phyloP scores from a whole-genome alignment of 768 basidiomycete species.

The Pholiota molesta region DNA sequence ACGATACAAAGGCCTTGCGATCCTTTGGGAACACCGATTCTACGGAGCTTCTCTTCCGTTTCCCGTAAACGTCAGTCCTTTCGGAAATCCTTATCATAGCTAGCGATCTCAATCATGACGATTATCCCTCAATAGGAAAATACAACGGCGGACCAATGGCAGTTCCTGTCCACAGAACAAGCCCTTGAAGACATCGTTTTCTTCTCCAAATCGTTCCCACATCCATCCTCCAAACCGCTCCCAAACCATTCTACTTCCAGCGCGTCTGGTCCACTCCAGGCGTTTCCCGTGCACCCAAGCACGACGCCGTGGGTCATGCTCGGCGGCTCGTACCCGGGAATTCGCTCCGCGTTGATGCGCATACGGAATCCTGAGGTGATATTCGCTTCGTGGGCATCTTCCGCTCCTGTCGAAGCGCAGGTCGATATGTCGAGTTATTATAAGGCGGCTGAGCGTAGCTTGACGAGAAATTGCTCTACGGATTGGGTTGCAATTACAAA shows the following conservation, averaged over 20 bases:
- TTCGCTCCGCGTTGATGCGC: slow-evolving; percentile 46
- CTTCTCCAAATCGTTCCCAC: slow-evolving; percentile 45
- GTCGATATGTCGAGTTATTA: slow-evolving; percentile 56
- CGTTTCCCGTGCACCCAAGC: slow-evolving; percentile 41
- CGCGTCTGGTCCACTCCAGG: slow-evolving; percentile 4
- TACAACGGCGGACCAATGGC: slow-evolving; percentile 49
- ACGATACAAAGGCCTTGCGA: slow-evolving; percentile 47
- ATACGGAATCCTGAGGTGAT: slow-evolving; percentile 48
- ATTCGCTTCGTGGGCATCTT: slow-evolving; percentile 52
- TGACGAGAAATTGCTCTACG: slow-evolving; percentile 53
- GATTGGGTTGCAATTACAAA: slow-evolving; percentile 54
- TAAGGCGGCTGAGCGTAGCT: slow-evolving; percentile 49
- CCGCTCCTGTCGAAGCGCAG: slow-evolving; percentile 52
- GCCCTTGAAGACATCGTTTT: slow-evolving; percentile 52
- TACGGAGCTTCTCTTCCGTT: slow-evolving; percentile 53
- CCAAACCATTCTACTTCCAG: not conserved
- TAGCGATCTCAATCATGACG: not conserved
- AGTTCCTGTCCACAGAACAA: slow-evolving; percentile 51
- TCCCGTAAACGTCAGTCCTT: slow-evolving; percentile 41
- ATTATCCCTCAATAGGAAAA: slow-evolving; percentile 33
- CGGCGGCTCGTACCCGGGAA: slow-evolving; percentile 53
- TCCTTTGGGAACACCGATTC: slow-evolving; percentile 54
- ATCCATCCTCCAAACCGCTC: not conserved
- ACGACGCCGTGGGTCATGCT: slow-evolving; percentile 50
- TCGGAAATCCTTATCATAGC: too few relatives aligned